phyloP scores from a whole-genome alignment of 148 eudicot genomes.

The Selenicereus undatus region DNA sequence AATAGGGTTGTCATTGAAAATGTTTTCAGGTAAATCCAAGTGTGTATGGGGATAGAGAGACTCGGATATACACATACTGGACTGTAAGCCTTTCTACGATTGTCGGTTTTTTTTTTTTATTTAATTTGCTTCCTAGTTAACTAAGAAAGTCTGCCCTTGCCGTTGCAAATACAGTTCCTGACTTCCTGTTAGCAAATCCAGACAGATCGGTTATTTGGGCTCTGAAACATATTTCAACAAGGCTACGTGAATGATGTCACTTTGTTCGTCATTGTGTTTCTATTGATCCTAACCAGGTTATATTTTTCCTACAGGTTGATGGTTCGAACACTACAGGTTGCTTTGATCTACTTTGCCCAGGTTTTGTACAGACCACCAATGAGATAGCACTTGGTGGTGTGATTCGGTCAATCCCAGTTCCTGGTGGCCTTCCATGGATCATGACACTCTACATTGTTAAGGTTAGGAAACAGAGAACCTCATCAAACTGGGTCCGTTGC shows the following conservation, averaged over 20 bases:
- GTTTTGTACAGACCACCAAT: conserved; percentile 27
- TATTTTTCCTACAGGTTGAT: conserved; percentile 21
- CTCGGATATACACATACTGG: conserved; percentile 26
- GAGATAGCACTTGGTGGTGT: conserved; percentile 30
- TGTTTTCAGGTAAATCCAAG: conserved; percentile 18
- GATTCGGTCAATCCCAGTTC: conserved; percentile 26
- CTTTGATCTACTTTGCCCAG: conserved; percentile 29
- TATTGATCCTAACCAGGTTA: conserved; percentile 1
- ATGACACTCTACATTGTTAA: conserved; percentile 24
- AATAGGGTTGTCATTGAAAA: neutral
- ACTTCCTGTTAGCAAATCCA: too few species aligned
- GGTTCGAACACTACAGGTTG: conserved; percentile 24
- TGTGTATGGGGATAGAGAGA: conserved; percentile 28
- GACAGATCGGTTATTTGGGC: neutral
- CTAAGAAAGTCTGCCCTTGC: too few species aligned
- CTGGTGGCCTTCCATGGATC: conserved; percentile 30
- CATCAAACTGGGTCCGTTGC: neutral
- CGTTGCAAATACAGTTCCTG: too few species aligned
- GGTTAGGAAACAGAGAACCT: conserved; percentile 3
- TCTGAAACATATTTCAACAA: neutral
- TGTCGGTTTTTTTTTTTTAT: neutral
- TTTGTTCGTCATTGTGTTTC: neutral
- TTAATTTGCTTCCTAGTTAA: neutral
- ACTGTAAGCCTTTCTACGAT: conserved; percentile 2
- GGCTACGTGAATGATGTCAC: neutral